A percentile compares a stretch with the other conserved stretches of the same genome.
Conservation (phyloP, 371 early-diverging fungal species). For the Haplosporangium sp. region DNA sequence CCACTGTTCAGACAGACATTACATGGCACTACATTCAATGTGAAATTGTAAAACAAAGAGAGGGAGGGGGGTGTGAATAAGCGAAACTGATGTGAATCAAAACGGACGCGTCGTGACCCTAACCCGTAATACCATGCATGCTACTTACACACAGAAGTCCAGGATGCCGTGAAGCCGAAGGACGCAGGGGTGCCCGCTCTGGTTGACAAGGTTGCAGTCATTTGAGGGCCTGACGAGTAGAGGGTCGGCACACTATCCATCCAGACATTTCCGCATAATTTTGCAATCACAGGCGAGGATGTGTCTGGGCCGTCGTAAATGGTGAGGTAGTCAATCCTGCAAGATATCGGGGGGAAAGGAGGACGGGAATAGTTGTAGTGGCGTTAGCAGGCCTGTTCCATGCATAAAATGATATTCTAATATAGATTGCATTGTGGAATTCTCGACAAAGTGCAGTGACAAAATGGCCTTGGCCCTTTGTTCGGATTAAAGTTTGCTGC, state of each 20-base stretch:
- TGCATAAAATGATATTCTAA: neutral
- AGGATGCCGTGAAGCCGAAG: constrained; percentile 25
- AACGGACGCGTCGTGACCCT: too few relatives aligned
- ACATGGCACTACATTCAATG: constrained; percentile 21
- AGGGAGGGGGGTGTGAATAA: neutral
- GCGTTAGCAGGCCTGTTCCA: neutral
- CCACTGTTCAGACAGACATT: constrained; percentile 21
- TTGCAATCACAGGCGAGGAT: constrained; percentile 28
- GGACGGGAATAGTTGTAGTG: too few relatives aligned
- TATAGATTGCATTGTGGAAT: neutral
- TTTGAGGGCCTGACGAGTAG: constrained; percentile 31
- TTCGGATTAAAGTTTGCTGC: neutral
- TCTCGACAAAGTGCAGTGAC: neutral
- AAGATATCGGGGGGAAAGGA: neutral
- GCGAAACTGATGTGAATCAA: too few relatives aligned
- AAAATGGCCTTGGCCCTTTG: neutral
- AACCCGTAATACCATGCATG: too few relatives aligned
- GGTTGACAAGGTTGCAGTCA: constrained; percentile 40
- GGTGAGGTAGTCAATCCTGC: constrained; percentile 40
- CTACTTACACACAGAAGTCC: constrained; percentile 31
- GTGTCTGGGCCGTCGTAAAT: constrained; percentile 48
- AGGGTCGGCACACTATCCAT: constrained; percentile 7
- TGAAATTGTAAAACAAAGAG: neutral
- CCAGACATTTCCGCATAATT: constrained; percentile 37
- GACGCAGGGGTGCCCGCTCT: constrained; percentile 21